Evolutionary conservation across 2,329 filamentous ascomycete genomes (phyloP).

Genomic region (Lasiodiplodia theobromae): DNA sequence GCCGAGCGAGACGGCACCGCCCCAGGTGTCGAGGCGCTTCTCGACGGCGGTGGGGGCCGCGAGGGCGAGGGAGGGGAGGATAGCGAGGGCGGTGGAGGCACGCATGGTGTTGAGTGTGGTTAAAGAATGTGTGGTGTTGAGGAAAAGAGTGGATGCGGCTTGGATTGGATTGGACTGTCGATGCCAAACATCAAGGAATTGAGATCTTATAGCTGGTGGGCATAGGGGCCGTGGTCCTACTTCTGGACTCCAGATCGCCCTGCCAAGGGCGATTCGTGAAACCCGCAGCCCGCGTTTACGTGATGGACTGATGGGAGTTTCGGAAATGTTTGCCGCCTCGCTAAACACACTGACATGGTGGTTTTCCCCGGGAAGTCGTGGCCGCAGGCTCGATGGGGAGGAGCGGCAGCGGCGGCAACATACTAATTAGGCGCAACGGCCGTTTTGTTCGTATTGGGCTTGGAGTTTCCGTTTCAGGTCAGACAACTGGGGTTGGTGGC

Average conservation of each 20-base stretch:
- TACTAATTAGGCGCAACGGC: not conserved
- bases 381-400: not conserved
- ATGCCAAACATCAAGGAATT: not conserved
- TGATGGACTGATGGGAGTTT: not conserved
- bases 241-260: not conserved
- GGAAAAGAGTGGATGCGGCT: not conserved
- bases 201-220: conserved; percentile 2
- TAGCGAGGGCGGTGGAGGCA: conserved; percentile 1
- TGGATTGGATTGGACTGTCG: too few relatives aligned
- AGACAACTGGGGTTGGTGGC: not conserved
- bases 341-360: not conserved
- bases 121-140: not conserved
- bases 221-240: not conserved
- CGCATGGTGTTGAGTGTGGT: not conserved
- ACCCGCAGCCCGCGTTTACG: not conserved
- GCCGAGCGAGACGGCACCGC: conserved; percentile 49
- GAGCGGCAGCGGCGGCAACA: not conserved
- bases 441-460: not conserved
- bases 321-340: not conserved
- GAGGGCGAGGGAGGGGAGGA: not conserved
- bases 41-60: not conserved
- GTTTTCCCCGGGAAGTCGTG: not conserved
- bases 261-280: conserved; percentile 2
- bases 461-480: not conserved
- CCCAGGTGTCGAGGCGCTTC: conserved; percentile 44